phyloP scores from a whole-genome alignment of 73 alveolate genomes.

The Uronychia setigera region DNA sequence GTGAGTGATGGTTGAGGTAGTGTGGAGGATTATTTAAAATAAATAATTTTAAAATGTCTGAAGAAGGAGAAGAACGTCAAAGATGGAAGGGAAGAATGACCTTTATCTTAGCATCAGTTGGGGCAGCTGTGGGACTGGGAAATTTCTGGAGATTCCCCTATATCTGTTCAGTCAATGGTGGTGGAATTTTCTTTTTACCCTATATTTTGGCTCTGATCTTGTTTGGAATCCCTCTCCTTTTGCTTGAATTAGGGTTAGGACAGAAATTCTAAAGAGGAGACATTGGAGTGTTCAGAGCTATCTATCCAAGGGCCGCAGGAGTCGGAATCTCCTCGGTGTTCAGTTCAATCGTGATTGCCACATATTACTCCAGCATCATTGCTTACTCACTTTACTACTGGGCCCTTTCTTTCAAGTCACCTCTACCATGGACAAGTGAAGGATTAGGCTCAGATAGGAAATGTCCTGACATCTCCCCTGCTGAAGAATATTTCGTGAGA shows the following conservation, averaged over 20 bases:
- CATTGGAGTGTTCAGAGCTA: not conserved
- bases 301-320: not conserved
- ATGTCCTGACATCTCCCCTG: not conserved
- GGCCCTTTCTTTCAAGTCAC: not conserved
- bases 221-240: conserved; percentile 11
- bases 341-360: not conserved
- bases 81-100: not conserved
- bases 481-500: not conserved
- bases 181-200: conserved; percentile 32
- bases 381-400: not conserved
- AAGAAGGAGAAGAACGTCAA: not conserved
- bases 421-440: conserved; percentile 4
- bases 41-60: too few relatives aligned
- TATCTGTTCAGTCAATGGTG: not conserved
- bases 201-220: conserved; percentile 1
- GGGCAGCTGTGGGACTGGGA: conserved; percentile 26
- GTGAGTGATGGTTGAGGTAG: too few relatives aligned
- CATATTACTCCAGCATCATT: not conserved
- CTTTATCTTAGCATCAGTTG: not conserved
- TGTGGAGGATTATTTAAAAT: too few relatives aligned
- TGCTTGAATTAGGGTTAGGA: conserved; percentile 16
- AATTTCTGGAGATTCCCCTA: conserved; percentile 39
- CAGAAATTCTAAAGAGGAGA: conserved; percentile 16
- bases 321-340: not conserved
- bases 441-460: not conserved